Evolutionary conservation across 768 basidiomycete genomes (phyloP).

Genomic region (Tylopilus rubrobrunneus): DNA sequence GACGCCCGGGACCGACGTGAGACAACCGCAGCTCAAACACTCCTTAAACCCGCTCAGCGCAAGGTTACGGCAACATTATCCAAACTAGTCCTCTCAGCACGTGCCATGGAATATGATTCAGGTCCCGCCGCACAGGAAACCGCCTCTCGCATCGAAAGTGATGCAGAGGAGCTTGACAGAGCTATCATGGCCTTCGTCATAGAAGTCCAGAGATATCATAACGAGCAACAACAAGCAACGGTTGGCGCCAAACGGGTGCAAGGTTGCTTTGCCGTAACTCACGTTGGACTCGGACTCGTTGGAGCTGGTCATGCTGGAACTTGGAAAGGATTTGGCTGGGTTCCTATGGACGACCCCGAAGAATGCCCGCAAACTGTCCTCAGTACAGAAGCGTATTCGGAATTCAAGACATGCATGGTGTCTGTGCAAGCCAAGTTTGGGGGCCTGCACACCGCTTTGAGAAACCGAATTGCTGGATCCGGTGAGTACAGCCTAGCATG

Average conservation of each 20-base stretch:
- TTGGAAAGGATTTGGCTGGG: constrained; percentile 88
- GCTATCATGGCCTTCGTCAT: constrained; percentile 65
- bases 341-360: constrained; percentile 49
- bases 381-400: constrained; percentile 48
- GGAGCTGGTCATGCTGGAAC: constrained; percentile 72
- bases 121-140: constrained; percentile 60
- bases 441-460: constrained; percentile 25
- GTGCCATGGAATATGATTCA: constrained; percentile 82
- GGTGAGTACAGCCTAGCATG: constrained; percentile 19
- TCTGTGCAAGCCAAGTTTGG: constrained; percentile 51
- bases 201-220: constrained; percentile 62
- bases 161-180: constrained; percentile 71
- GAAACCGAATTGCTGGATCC: constrained; percentile 16
- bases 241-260: constrained; percentile 48
- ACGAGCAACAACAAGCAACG: constrained; percentile 21
- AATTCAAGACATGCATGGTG: constrained; percentile 46
- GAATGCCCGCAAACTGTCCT: constrained; percentile 46
- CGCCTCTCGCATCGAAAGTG: constrained; percentile 65
- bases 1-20: constrained; percentile 44
- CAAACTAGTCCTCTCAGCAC: constrained; percentile 84
- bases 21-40: constrained; percentile 45
- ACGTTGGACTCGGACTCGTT: constrained; percentile 73
- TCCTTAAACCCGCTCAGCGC: constrained; percentile 76
- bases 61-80: constrained; percentile 88
- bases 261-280: constrained; percentile 56